Evolutionary conservation across 495 filamentous ascomycete genomes (phyloP).

Genomic region (Aspergillus bridgeri): DNA sequence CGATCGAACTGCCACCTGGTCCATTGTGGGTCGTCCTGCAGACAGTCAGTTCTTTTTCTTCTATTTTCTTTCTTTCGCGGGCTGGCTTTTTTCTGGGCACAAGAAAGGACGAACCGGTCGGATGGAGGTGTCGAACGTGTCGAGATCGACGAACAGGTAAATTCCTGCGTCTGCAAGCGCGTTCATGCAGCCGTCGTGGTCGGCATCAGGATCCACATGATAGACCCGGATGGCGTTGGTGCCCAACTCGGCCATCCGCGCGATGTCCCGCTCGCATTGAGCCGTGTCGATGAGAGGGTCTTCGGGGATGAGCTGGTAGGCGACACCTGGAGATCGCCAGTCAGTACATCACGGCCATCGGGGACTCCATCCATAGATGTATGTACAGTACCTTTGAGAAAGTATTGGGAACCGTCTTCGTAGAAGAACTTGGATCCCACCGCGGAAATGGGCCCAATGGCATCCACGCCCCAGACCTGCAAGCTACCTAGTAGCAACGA

Average conservation of each 20-base stretch:
- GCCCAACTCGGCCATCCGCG: slow-evolving; percentile 74
- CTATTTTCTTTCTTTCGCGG: neutral
- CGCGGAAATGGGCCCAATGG: slow-evolving; percentile 57
- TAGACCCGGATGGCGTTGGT: slow-evolving; percentile 87
- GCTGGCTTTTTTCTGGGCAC: neutral
- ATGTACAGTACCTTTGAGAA: slow-evolving; percentile 70
- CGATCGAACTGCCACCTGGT: slow-evolving; percentile 62
- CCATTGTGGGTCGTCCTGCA: slow-evolving; percentile 52
- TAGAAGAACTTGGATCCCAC: slow-evolving; percentile 86
- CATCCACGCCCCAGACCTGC: slow-evolving; percentile 23
- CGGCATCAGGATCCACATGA: slow-evolving; percentile 67
- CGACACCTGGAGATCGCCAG: slow-evolving; percentile 52
- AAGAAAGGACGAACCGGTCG: slow-evolving; percentile 51
- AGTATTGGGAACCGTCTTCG: slow-evolving; percentile 72
- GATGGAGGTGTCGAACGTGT: slow-evolving; percentile 78
- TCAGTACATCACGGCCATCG: neutral
- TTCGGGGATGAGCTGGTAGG: slow-evolving; percentile 61
- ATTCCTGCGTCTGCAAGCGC: slow-evolving; percentile 70
- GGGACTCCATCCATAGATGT: neutral
- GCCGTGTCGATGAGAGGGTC: slow-evolving; percentile 72
- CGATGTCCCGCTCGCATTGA: slow-evolving; percentile 76
- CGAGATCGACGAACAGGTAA: slow-evolving; percentile 78
- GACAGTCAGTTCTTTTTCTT: no score
- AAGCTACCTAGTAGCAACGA: slow-evolving; percentile 32
- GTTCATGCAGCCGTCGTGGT: slow-evolving; percentile 74